Base-by-base conservation (phyloP, 331 rosid species). In the Erythrophleum ivorense region DNA sequence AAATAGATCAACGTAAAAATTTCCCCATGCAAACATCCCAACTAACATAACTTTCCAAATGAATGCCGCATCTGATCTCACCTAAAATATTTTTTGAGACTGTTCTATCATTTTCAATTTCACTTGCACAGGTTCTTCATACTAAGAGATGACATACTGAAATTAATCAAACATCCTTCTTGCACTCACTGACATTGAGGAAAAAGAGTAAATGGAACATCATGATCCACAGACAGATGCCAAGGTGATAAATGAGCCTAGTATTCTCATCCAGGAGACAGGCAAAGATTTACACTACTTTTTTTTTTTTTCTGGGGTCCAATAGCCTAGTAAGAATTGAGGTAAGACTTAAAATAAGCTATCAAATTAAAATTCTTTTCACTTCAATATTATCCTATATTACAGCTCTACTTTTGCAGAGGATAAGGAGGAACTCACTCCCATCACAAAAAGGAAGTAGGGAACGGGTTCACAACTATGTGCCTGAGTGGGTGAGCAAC, bases 401-500 rank as follows among this genome's bases (percentile, higher is more conserved):
- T 81, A 81, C 82, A 85, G 70, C 48, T 78, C 86, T 64, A 41
- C 2, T 31, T 63, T 6, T 31, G 43, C 70, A 33, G 70, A 62
- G 70, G 85, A 78, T 14, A 41, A 64, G 72, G 55, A 70, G 53
- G 80, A 46, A 12, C n/a, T n/a, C 50, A 67, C 24, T 16, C 13
- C 79, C 73, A 79, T 63, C 82, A 81, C 85, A 77, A 88, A 81
- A 89, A 84, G 50, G 93, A 75, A 45, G 89, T n/a, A 77, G 92
- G 86, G 58, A 91, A 88, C 55, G 97, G 93, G 87, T 91, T 90
- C 8, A 96, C 89, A 87, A 94, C 98, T 82, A 94, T 96, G 78
- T 92, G 98, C 82, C 90, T 89, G 18, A 96, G 97, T 12, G 99
- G 99, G 82, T 96, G 82, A 73, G 91, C 74, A 54, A 96, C 97